Base-by-base conservation (phyloP, 2,329 filamentous ascomycete genomes). In the Botryosphaeria dothidea region DNA sequence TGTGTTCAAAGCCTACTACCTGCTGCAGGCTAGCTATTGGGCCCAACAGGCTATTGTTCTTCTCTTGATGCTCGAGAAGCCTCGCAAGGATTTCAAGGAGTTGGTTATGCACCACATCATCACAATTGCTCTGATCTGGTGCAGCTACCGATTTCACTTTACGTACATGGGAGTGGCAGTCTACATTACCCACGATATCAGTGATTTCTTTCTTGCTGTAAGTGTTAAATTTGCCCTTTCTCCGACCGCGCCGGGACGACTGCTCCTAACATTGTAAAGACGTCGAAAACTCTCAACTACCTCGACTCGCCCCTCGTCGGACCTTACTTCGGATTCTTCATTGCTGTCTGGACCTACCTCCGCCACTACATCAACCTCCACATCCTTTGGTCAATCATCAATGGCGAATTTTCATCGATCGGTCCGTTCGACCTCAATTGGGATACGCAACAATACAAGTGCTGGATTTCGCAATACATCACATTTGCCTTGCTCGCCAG, bases 71-170 rank as follows among this genome's bases (percentile, higher is more conserved):
- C 85, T 97, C 78, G 93, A 98, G 83, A 96, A 96, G 83, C 93
- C 91, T 29, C 84, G 93, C 67, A 97, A 97, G 82, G 93, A 98
- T 79, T 97, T 94, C 80, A 93, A 92, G 80, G 93, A 97, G 82
- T 85, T 97, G 62, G 92, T 97, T 58, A 88, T 89, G 63, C 93
- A 98, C 77, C 93, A 98, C 77, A 89, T 97, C 70, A 91, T 97
- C 75, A 96, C 92, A 21, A 81, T 98, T 66, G 82, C 89, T 21
- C 85, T 98, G 71, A 97, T 98, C 70, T 90, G 81, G 66, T 81
- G 94, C 73, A 95, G 91, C 81, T 98, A 97, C 81, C 88, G 92
- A 67, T 98, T 97, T 83, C 93, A 98, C 80, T 98, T 97, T 78
- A 96, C 93, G 21, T 94, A 97, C 79, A 96, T 98, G 76, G 93